Percentiles rank a stretch among this genome's conserved stretches.
Conservation (phyloP, 805 yeast genomes). For the Candida germanica region DNA sequence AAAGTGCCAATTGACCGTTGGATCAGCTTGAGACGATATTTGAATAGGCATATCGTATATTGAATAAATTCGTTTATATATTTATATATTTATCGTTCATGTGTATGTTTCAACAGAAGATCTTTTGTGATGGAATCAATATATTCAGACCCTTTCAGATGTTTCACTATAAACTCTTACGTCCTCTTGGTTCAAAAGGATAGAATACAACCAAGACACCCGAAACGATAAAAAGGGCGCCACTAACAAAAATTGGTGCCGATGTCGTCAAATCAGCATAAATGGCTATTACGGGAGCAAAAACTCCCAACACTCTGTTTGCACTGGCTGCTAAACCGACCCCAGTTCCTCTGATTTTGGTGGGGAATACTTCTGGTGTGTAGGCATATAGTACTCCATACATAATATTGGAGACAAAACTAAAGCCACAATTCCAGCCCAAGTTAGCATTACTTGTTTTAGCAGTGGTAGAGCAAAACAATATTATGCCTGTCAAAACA, state of each 20-base stretch:
- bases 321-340: slow-evolving; percentile 57
- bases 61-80: too few relatives aligned
- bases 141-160: too few relatives aligned
- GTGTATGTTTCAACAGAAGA: too few relatives aligned
- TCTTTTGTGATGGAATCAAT: too few relatives aligned
- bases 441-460: slow-evolving; percentile 45
- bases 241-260: slow-evolving; percentile 62
- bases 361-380: slow-evolving; percentile 62
- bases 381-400: slow-evolving; percentile 63
- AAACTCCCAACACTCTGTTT: slow-evolving; percentile 50
- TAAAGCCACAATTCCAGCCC: slow-evolving; percentile 48
- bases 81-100: too few relatives aligned
- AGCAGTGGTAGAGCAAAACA: slow-evolving; percentile 64
- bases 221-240: slow-evolving; percentile 50
- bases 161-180: slow-evolving; percentile 11
- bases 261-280: slow-evolving; percentile 53
- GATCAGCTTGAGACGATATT: too few relatives aligned
- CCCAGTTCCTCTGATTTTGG: slow-evolving; percentile 51
- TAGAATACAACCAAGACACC: slow-evolving; percentile 30
- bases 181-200: slow-evolving; percentile 27
- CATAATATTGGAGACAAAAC: slow-evolving; percentile 49
- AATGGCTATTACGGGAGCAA: slow-evolving; percentile 57
- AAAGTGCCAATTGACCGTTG: too few relatives aligned
- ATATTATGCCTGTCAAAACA: slow-evolving; percentile 51
- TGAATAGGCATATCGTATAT: too few relatives aligned